Conservation (phyloP, 2,329 filamentous ascomycete species). For the Calonectria henricotiae region DNA sequence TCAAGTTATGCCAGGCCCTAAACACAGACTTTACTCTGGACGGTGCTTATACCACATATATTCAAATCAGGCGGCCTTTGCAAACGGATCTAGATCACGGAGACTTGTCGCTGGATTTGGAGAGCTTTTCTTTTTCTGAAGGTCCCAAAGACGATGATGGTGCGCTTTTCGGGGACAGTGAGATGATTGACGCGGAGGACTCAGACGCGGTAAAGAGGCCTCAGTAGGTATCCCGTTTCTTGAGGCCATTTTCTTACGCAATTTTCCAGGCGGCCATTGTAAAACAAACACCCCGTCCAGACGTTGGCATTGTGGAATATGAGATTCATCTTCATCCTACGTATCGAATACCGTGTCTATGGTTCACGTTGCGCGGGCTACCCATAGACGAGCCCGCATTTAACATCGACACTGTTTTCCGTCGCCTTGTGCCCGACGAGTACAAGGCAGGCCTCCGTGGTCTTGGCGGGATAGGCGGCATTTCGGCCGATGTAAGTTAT, state of each 20-base stretch:
- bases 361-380: slow-evolving; percentile 78
- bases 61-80: slow-evolving; percentile 72
- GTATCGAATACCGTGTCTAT: slow-evolving; percentile 83
- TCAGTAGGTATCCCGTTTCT: slow-evolving; percentile 31
- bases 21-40: slow-evolving; percentile 62
- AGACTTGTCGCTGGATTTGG: slow-evolving; percentile 66
- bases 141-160: slow-evolving; percentile 42
- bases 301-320: slow-evolving; percentile 74
- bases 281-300: slow-evolving; percentile 53
- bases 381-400: slow-evolving; percentile 71
- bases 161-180: slow-evolving; percentile 58
- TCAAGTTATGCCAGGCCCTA: slow-evolving; percentile 69
- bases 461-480: slow-evolving; percentile 78
- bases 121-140: slow-evolving; percentile 63
- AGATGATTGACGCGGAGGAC: slow-evolving; percentile 69
- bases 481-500: slow-evolving; percentile 82
- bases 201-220: slow-evolving; percentile 66
- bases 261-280: slow-evolving; percentile 61
- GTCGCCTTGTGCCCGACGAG: slow-evolving; percentile 78
- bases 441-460: slow-evolving; percentile 75
- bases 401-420: slow-evolving; percentile 80
- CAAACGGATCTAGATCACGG: slow-evolving; percentile 62
- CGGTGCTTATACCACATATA: slow-evolving; percentile 67
- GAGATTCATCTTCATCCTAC: slow-evolving; percentile 83
- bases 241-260: slow-evolving; percentile 44